Conservation (phyloP, 2,329 filamentous ascomycete species). For the Trichoderma citrinoviride region DNA sequence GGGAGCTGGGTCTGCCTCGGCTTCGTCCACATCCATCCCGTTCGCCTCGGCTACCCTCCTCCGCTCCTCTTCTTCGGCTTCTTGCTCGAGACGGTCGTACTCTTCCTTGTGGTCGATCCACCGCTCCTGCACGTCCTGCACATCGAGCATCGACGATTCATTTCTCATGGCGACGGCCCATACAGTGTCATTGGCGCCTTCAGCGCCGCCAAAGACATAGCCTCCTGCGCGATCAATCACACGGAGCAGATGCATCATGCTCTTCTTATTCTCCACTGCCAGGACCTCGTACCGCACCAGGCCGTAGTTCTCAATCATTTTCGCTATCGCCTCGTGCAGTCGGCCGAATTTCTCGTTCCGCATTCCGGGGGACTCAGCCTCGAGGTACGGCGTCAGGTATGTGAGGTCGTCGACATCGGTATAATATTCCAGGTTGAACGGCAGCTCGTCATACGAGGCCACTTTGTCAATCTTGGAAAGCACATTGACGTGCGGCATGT, state of each 20-base stretch:
- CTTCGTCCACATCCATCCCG: conserved; percentile 37
- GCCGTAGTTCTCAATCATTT: conserved; percentile 84
- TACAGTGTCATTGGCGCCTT: conserved; percentile 92
- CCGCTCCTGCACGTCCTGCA: conserved; percentile 87
- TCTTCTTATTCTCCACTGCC: conserved; percentile 93
- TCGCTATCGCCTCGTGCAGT: conserved; percentile 82
- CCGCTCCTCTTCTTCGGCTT: conserved; percentile 75
- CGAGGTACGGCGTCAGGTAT: conserved; percentile 77
- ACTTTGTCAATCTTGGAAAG: conserved; percentile 98
- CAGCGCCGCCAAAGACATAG: conserved; percentile 86
- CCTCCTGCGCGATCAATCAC: conserved; percentile 90
- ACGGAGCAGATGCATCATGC: conserved; percentile 87
- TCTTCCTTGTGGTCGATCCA: conserved; percentile 91
- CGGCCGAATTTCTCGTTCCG: conserved; percentile 74
- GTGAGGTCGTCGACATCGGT: conserved; percentile 93
- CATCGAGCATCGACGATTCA: conserved; percentile 71
- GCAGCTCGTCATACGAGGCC: conserved; percentile 75
- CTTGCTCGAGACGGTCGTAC: conserved; percentile 76
- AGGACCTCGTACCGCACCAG: conserved; percentile 90
- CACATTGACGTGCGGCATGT: conserved; percentile 92
- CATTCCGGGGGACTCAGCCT: conserved; percentile 70
- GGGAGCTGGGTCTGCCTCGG: conserved; percentile 26
- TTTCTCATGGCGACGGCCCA: conserved; percentile 94
- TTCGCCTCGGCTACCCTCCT: conserved; percentile 47
- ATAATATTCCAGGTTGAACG: conserved; percentile 96